A percentile compares a stretch with the other conserved stretches of the same genome.
Conservation (phyloP, 1,284 basidiomycete species). For the Tremellales sp. region DNA sequence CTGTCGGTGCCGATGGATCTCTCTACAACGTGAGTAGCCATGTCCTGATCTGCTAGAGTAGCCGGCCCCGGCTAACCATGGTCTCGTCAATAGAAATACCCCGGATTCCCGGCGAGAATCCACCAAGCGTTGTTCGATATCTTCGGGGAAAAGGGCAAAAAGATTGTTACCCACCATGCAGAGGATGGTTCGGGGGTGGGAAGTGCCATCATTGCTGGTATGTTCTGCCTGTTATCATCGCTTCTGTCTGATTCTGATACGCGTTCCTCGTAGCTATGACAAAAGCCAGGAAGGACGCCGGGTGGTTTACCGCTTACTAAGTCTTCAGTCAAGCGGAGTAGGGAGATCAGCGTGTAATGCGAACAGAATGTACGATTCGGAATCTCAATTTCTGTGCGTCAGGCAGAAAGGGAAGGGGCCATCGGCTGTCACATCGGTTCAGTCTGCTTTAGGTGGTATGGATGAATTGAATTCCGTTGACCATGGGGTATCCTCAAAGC, state of each 20-base stretch:
- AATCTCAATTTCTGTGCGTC: too few relatives aligned
- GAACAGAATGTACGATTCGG: too few relatives aligned
- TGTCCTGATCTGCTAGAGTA: not conserved
- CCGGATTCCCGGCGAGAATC: conserved; percentile 81
- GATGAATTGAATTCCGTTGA: too few relatives aligned
- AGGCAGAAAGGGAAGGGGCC: too few relatives aligned
- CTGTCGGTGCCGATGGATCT: conserved; percentile 86
- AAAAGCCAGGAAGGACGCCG: conserved; percentile 55
- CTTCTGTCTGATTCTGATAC: not conserved
- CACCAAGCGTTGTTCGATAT: conserved; percentile 86
- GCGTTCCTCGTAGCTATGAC: conserved; percentile 56
- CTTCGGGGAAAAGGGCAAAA: conserved; percentile 87
- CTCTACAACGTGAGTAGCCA: conserved; percentile 73
- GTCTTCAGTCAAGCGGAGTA: too few relatives aligned
- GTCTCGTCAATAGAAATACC: conserved; percentile 70
- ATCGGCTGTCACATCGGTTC: too few relatives aligned
- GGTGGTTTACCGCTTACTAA: conserved; percentile 38
- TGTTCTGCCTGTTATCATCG: conserved; percentile 29
- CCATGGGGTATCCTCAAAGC: too few relatives aligned
- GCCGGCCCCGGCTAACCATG: not conserved
- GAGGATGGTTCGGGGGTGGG: conserved; percentile 95
- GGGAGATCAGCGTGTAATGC: too few relatives aligned
- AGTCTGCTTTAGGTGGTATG: too few relatives aligned
- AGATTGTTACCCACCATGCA: conserved; percentile 83
- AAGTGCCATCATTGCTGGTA: conserved; percentile 90